These are phyloP conservation scores for Colletotrichum gloeosporioides DNA, from an alignment of 2,329 filamentous ascomycete species.

Conservation along the genomic window DNA sequence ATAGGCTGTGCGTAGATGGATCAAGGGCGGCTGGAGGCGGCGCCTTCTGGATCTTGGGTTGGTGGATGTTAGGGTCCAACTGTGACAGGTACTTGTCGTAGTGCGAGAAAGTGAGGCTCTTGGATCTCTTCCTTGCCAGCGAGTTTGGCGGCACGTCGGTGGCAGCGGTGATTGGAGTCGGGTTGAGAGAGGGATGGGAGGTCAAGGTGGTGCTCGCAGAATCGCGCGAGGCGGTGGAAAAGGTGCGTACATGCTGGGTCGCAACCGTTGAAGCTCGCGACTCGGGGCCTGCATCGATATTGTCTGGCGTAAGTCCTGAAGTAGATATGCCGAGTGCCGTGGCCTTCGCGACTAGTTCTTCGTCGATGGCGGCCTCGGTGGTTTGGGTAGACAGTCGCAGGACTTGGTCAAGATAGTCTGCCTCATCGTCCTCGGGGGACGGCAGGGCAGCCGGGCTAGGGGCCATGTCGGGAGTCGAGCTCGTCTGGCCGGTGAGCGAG, in stretches of 20 bases:
- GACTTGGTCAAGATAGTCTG: slow-evolving; percentile 44
- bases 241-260: slow-evolving; percentile 46
- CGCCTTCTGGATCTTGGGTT: slow-evolving; percentile 44
- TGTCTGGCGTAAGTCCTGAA: slow-evolving; percentile 34
- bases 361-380: slow-evolving; percentile 45
- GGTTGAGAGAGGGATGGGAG: slow-evolving; percentile 46
- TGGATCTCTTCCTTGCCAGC: slow-evolving; percentile 28
- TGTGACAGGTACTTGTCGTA: slow-evolving; percentile 59
- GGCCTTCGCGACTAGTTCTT: slow-evolving; percentile 38
- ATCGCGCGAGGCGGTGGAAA: slow-evolving; percentile 45
- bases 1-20: slow-evolving; percentile 42
- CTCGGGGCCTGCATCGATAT: slow-evolving; percentile 43
- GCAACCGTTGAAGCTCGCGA: slow-evolving; percentile 46
- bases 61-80: slow-evolving; percentile 46
- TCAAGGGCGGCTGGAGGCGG: slow-evolving; percentile 33
- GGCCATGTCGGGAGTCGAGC: slow-evolving; percentile 13
- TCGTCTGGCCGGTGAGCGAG: slow-evolving; percentile 13
- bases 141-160: slow-evolving; percentile 26
- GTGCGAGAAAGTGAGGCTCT: slow-evolving; percentile 50
- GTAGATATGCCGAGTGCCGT: slow-evolving; percentile 39
- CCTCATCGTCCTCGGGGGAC: slow-evolving; percentile 42
- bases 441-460: background rate
- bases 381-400: slow-evolving; percentile 35
- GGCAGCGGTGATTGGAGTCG: slow-evolving; percentile 19
- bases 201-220: slow-evolving; percentile 48